These are phyloP conservation scores for Epichloe glyceriae DNA, from an alignment of 2,329 filamentous ascomycete species.

Conservation along the genomic window DNA sequence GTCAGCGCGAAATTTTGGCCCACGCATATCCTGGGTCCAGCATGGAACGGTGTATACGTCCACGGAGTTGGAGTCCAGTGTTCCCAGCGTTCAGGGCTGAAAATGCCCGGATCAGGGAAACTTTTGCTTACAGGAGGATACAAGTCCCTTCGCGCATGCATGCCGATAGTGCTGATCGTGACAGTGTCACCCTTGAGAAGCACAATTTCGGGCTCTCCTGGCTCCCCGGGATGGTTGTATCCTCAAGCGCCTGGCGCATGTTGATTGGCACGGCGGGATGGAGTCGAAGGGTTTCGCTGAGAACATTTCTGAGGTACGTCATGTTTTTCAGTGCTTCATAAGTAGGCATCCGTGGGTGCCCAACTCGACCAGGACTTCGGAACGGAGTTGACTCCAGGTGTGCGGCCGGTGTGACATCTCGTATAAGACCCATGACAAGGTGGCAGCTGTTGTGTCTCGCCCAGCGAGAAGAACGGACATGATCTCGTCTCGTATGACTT, in stretches of 20 bases:
- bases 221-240: slow-evolving; percentile 9
- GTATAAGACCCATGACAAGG: slow-evolving; percentile 70
- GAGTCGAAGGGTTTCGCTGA: slow-evolving; percentile 66
- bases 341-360: slow-evolving; percentile 49
- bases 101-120: slow-evolving; percentile 24
- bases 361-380: slow-evolving; percentile 55
- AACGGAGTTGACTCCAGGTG: slow-evolving; percentile 52
- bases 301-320: slow-evolving; percentile 61
- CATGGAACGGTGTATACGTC: slow-evolving; percentile 41
- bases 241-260: slow-evolving; percentile 34
- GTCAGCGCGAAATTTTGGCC: slow-evolving; percentile 47
- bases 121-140: slow-evolving; percentile 29
- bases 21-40: slow-evolving; percentile 39
- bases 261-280: slow-evolving; percentile 73
- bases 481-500: slow-evolving; percentile 62
- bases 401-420: slow-evolving; percentile 61
- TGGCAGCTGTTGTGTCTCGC: slow-evolving; percentile 73
- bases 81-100: slow-evolving; percentile 38
- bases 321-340: slow-evolving; percentile 80
- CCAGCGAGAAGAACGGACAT: slow-evolving; percentile 69
- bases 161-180: slow-evolving; percentile 36
- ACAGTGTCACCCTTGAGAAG: slow-evolving; percentile 33
- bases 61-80: slow-evolving; percentile 38
- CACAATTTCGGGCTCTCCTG: slow-evolving; percentile 24
- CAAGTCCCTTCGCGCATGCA: slow-evolving; percentile 36